Percentiles rank a stretch among this genome's conserved stretches.
Conservation (phyloP, 306 rosid species). For the Quercus alba region DNA sequence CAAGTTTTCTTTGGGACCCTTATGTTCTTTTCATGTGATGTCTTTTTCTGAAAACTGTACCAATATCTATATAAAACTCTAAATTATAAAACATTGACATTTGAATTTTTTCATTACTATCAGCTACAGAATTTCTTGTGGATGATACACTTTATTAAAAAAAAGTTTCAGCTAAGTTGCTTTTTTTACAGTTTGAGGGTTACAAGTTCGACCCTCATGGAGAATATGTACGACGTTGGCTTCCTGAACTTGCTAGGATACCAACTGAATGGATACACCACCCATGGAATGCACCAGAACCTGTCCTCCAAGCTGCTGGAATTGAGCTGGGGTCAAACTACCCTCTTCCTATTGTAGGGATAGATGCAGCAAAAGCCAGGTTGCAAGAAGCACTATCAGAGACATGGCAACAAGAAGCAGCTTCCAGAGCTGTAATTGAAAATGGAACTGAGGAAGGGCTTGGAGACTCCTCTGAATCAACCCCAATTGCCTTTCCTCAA, state of each 20-base stretch:
- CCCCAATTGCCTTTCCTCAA: constrained; percentile 57
- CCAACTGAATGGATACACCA: constrained; percentile 97
- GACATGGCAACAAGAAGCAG: constrained; percentile 84
- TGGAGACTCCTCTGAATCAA: constrained; percentile 78
- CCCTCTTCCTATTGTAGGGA: constrained; percentile 78
- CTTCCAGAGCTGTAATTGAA: constrained; percentile 72
- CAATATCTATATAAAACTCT: neutral
- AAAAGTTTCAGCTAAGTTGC: constrained; percentile 19
- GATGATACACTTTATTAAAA: constrained; percentile 18
- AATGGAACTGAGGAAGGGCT: constrained; percentile 93
- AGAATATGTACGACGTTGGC: constrained; percentile 91
- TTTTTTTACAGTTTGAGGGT: constrained; percentile 66
- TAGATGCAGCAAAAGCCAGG: constrained; percentile 71
- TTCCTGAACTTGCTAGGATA: constrained; percentile 82
- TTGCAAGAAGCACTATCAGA: constrained; percentile 63
- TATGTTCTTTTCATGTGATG: neutral
- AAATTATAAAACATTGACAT: constrained; percentile 3
- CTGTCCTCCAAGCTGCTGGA: constrained; percentile 89
- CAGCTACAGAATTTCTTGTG: constrained; percentile 18
- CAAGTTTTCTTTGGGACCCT: neutral
- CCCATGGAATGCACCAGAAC: constrained; percentile 92
- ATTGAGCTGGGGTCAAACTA: constrained; percentile 85
- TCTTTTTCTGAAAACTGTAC: neutral
- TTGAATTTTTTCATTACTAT: constrained; percentile 1
- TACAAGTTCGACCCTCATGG: constrained; percentile 85